A percentile compares a stretch with the other conserved stretches of the same genome.
These are phyloP conservation scores for Penicillium fuscoglaucum DNA, from an alignment of 2,329 filamentous ascomycete species.

Conservation along the genomic window DNA sequence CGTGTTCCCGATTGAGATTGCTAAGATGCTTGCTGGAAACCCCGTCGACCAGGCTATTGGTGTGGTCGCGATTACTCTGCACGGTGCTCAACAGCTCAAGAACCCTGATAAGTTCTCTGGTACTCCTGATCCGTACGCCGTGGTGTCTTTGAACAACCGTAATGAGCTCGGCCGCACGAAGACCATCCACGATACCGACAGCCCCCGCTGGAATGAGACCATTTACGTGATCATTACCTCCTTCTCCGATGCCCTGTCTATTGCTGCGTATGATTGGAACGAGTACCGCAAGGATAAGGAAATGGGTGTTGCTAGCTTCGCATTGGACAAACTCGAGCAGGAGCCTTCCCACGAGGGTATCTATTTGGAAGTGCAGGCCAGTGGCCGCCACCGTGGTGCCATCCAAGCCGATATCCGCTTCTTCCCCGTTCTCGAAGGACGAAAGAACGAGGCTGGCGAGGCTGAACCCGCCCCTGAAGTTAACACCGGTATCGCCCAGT, in stretches of 20 bases:
- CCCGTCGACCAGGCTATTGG: conserved; percentile 95
- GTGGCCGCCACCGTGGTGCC: conserved; percentile 79
- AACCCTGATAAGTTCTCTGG: conserved; percentile 93
- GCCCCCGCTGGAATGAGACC: conserved; percentile 94
- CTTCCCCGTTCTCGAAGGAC: conserved; percentile 82
- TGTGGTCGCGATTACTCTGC: conserved; percentile 85
- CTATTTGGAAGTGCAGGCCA: conserved; percentile 77
- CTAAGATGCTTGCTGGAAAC: conserved; percentile 94
- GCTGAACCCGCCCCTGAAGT: conserved; percentile 79
- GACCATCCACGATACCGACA: conserved; percentile 77
- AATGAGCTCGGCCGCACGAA: conserved; percentile 84
- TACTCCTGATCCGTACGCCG: conserved; percentile 85
- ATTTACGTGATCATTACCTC: conserved; percentile 93
- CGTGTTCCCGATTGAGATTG: conserved; percentile 96
- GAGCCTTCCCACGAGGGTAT: conserved; percentile 79
- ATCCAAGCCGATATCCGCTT: conserved; percentile 83
- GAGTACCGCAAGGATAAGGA: conserved; percentile 97
- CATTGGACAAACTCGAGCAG: conserved; percentile 77
- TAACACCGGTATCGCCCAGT: conserved; percentile 89
- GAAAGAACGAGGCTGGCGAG: conserved; percentile 69
- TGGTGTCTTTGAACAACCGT: conserved; percentile 80
- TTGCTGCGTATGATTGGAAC: conserved; percentile 89
- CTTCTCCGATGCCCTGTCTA: conserved; percentile 80
- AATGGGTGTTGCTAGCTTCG: conserved; percentile 81
- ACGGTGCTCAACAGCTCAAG: conserved; percentile 89